Evolutionary conservation across 202 grass and related monocot genomes (phyloP), one percentile per base, ranked within the genome.

Genomic region (Brachypodium distachyon): DNA sequence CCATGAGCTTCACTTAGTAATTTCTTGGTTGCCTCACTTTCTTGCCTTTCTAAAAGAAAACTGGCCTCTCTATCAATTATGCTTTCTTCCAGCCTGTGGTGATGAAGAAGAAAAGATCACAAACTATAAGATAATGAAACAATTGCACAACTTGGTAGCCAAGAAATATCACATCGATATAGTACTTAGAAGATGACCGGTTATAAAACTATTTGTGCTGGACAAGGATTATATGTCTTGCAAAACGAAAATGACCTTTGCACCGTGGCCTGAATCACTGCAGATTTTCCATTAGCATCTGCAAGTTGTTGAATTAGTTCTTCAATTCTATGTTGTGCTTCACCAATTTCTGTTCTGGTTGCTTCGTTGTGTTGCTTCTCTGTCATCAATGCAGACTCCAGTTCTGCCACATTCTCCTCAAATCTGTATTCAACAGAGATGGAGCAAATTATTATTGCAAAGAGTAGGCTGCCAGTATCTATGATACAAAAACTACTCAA

Each of bases 41-140:
- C 90, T 84, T 90, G 81, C 73, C 62, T 85, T 90, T 90, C 84
- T 63, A 62, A 61, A 82, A 89, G 81, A 48, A 85, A 79, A 70
- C 55, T 34, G 70, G 53, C 61, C 61, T 93, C 87, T 57, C 55
- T 84, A 61, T 79, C 74, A 72, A 60, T 73, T 68, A 92, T 79
- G 4, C 34, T 79, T 84, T 86, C 75, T 84, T 89, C 76, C 69
- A 92, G 70, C 67, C 90, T 89, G 82, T 67, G 77, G 26, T 49
- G 31, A 72, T 56, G 49, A 79, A 73, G 31, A 51, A 56, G 42
- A 59, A 79, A 83, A 70, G 1, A 77, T 6, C 40, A 80, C 17
- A 68, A 78, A 58, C 46, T 62, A 40, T 81, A 43, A 77, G 55
- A 36, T 25, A 41, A 69, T 29, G 6, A 81, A 70, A 66, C 3